Conservation (phyloP, 2,329 filamentous ascomycete species). For the Fusarium irregulare region DNA sequence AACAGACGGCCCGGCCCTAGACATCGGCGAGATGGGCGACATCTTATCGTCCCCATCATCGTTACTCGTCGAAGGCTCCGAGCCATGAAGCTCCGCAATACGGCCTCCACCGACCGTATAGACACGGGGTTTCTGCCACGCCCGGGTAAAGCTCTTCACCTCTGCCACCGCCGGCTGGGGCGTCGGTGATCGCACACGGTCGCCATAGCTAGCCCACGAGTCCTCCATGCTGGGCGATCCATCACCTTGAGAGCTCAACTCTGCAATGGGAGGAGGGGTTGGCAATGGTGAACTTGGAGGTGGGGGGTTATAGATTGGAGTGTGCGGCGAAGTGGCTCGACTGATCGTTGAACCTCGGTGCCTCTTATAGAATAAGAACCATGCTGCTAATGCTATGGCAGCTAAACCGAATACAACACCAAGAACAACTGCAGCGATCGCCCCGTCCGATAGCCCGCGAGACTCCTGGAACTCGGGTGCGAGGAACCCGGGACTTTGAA, state of each 20-base stretch:
- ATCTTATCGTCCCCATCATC: background rate
- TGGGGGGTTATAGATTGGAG: background rate
- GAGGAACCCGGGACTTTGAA: background rate
- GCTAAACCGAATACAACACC: slow-evolving; percentile 17
- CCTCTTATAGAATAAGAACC: slow-evolving; percentile 24
- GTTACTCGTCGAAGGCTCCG: background rate
- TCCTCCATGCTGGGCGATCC: slow-evolving; percentile 10
- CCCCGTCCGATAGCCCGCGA: slow-evolving; percentile 18
- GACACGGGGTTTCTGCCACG: slow-evolving; percentile 40
- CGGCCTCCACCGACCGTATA: slow-evolving; percentile 34
- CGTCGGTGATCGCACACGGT: slow-evolving; percentile 40
- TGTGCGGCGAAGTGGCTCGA: background rate
- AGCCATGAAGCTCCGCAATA: slow-evolving; percentile 15
- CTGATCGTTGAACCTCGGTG: slow-evolving; percentile 3
- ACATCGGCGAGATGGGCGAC: slow-evolving; percentile 18
- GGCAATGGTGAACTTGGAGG: slow-evolving; percentile 1
- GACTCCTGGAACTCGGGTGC: background rate
- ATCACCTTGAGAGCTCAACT: slow-evolving; percentile 14
- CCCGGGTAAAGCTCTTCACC: slow-evolving; percentile 37
- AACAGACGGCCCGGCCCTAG: slow-evolving; percentile 1
- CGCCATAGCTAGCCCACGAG: slow-evolving; percentile 34
- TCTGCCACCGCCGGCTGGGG: slow-evolving; percentile 44
- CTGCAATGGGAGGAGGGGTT: slow-evolving; percentile 4
- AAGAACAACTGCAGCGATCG: slow-evolving; percentile 37
- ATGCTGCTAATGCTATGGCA: slow-evolving; percentile 7